phyloP scores from a whole-genome alignment of 768 basidiomycete genomes.

The Panus rudis region DNA sequence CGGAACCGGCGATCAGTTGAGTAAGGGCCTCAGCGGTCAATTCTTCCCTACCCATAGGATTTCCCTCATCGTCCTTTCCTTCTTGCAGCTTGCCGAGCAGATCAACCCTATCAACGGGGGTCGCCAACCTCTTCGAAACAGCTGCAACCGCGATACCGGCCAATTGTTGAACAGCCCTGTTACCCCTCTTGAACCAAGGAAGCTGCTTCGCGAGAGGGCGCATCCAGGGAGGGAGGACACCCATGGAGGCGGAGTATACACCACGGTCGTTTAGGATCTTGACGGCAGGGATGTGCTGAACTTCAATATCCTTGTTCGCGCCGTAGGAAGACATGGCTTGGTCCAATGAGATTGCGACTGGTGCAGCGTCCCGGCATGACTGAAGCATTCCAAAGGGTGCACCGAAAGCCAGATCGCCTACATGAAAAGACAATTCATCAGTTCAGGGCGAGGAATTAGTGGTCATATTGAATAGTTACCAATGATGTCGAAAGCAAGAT shows the following conservation, averaged over 20 bases:
- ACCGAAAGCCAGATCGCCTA: constrained; percentile 78
- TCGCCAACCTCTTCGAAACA: constrained; percentile 50
- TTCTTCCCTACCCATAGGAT: constrained; percentile 74
- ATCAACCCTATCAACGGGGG: constrained; percentile 70
- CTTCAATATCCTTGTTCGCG: constrained; percentile 34
- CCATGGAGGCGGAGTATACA: constrained; percentile 80
- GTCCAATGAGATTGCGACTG: constrained; percentile 52
- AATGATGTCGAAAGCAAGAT: constrained; percentile 70
- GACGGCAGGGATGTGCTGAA: constrained; percentile 68
- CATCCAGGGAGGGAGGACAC: constrained; percentile 66
- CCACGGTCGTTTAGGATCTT: constrained; percentile 84
- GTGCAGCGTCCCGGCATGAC: constrained; percentile 63
- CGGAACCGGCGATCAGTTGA: constrained; percentile 81
- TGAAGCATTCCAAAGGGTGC: constrained; percentile 85
- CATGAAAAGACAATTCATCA: constrained; percentile 45
- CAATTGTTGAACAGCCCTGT: constrained; percentile 58
- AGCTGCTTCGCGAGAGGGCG: constrained; percentile 54
- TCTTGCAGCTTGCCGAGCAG: constrained; percentile 74
- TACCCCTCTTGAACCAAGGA: constrained; percentile 74
- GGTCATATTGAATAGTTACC: constrained; percentile 32
- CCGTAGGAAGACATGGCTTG: constrained; percentile 56
- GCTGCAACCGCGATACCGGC: constrained; percentile 77
- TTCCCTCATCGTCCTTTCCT: constrained; percentile 73
- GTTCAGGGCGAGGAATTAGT: constrained; percentile 8
- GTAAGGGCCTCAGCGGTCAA: constrained; percentile 86